Conservation (phyloP, 345 rosid genomes). For the Eucalyptus albens region DNA sequence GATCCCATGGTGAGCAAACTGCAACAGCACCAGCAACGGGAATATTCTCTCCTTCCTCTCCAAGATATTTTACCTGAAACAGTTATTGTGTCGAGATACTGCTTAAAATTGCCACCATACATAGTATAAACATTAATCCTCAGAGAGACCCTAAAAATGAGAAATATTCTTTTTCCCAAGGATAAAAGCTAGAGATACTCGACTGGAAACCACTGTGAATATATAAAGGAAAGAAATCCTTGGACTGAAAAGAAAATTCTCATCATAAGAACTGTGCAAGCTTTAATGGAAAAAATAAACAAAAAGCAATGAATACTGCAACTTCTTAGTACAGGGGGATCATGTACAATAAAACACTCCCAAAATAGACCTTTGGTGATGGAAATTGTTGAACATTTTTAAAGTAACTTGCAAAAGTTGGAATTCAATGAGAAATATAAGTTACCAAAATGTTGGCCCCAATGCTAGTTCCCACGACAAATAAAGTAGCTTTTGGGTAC, state of each 20-base stretch:
- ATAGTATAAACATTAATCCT: neutral
- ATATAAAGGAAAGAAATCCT: neutral
- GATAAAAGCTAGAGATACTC: neutral
- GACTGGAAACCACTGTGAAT: neutral
- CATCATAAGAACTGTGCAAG: neutral
- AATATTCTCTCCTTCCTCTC: constrained; percentile 66
- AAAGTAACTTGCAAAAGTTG: neutral
- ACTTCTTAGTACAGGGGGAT: neutral
- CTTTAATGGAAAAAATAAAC: neutral
- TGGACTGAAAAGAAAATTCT: neutral
- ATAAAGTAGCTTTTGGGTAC: constrained; percentile 78
- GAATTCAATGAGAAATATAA: neutral
- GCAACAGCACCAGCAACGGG: constrained; percentile 78
- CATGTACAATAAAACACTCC: neutral
- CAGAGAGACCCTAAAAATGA: neutral
- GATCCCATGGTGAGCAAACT: constrained; percentile 90
- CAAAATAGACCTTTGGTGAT: neutral
- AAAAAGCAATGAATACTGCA: neutral
- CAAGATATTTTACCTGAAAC: constrained; percentile 87
- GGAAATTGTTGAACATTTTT: neutral
- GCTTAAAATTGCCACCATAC: neutral
- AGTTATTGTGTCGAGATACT: neutral
- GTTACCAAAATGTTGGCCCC: constrained; percentile 86
- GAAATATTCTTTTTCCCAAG: neutral
- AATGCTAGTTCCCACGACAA: constrained; percentile 85